These are phyloP conservation scores for Geranium brycei DNA, from an alignment of 345 rosid genomes.

Conservation along the genomic window DNA sequence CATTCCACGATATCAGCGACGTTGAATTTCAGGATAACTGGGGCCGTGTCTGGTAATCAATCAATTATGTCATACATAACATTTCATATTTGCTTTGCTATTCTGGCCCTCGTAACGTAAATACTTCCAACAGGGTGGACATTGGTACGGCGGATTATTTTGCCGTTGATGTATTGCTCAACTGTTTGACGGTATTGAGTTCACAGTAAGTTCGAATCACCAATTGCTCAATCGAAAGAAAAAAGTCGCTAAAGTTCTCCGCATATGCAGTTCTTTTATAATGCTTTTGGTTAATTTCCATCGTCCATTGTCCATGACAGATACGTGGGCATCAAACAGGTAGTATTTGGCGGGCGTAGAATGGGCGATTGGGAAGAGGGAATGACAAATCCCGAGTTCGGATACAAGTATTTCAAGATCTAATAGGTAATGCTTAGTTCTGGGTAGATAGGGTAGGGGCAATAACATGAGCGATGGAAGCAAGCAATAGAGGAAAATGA, in stretches of 20 bases:
- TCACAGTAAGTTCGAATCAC: constrained; percentile 49
- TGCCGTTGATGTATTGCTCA: constrained; percentile 68
- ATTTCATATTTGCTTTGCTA: background rate
- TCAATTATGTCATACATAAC: background rate
- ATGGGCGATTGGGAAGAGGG: constrained; percentile 97
- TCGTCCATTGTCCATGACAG: constrained; percentile 19
- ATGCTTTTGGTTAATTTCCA: background rate
- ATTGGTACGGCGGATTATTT: constrained; percentile 79
- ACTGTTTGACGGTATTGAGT: constrained; percentile 76
- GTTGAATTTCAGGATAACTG: constrained; percentile 91
- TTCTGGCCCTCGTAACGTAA: constrained; percentile 2
- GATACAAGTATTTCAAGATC: constrained; percentile 76
- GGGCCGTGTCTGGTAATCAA: constrained; percentile 75
- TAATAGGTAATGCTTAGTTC: constrained; percentile 3
- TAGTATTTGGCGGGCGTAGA: constrained; percentile 65
- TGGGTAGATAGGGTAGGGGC: too few relatives aligned
- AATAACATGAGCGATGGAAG: too few relatives aligned
- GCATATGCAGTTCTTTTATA: background rate
- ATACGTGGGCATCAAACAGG: constrained; percentile 71
- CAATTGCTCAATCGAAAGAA: background rate
- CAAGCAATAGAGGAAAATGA: too few relatives aligned
- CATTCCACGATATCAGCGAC: constrained; percentile 86
- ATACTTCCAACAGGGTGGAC: constrained; percentile 58
- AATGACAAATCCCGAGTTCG: constrained; percentile 61
- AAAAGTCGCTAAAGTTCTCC: background rate